A percentile compares a stretch with the other conserved stretches of the same genome.
phyloP scores from a whole-genome alignment of 345 rosid genomes.

The Psidium friedrichsthalianum region DNA sequence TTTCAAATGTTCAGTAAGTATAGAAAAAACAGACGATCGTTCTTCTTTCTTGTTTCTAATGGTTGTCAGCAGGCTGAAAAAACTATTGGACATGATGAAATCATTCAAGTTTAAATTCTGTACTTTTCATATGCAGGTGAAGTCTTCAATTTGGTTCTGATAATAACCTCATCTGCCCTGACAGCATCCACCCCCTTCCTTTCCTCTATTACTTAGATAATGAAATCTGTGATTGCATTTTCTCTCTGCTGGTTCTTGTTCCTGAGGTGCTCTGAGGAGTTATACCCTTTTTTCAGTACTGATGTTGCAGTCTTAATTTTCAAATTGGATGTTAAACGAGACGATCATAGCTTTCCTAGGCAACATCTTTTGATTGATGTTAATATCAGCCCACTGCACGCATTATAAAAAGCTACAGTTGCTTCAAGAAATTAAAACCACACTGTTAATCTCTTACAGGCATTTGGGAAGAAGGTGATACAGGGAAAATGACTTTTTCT shows the following conservation, averaged over 20 bases:
- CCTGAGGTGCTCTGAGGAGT: background rate
- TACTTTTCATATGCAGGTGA: background rate
- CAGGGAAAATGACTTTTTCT: constrained; percentile 2
- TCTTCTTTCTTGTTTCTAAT: background rate
- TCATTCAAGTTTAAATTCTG: background rate
- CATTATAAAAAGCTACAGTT: background rate
- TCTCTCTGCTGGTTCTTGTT: background rate
- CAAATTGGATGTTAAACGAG: background rate
- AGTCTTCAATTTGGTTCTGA: background rate
- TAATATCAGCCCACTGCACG: background rate
- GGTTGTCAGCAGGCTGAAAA: background rate
- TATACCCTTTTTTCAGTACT: background rate
- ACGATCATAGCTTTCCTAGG: background rate
- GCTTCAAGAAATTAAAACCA: background rate
- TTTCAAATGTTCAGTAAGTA: background rate
- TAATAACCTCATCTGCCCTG: background rate
- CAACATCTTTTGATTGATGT: background rate
- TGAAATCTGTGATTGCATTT: background rate
- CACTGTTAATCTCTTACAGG: background rate
- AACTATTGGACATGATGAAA: background rate
- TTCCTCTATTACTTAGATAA: background rate
- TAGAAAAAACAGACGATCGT: background rate
- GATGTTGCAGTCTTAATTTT: background rate
- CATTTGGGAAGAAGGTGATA: constrained; percentile 3
- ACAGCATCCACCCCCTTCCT: background rate